Base-by-base conservation (phyloP, 2,329 filamentous ascomycete species). In the Curvularia hawaiiensis region DNA sequence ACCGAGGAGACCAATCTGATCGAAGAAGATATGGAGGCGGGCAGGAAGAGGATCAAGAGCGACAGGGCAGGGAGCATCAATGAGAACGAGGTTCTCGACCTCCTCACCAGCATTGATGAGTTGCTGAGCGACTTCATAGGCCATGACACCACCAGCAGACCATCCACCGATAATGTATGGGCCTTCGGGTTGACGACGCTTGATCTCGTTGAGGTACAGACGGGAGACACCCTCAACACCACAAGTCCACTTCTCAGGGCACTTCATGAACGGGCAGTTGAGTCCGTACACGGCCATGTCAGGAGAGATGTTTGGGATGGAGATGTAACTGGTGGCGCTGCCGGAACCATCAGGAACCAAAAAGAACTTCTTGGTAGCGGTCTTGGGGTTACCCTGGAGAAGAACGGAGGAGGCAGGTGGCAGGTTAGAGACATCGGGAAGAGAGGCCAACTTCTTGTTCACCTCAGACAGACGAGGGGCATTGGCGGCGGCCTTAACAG, bases 181-280 rank as follows among this genome's bases (percentile, higher is more conserved):
- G 59, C 90, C 90, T 22, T 79, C 69, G 3, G 88, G 86, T 75
- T 92, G 89, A 50, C 88, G 87, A 5, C 86, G 84, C 75, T 86
- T 88, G 75, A 92, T 89, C 76, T 91, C 89, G 4, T 82, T 78
- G 39, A 90, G 83, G 75, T 88, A 90, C 70, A 88, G 83, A 63
- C 82, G 76, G 6, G 87, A 84, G 71, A 89, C 85, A 26, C 86
- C 85, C 66, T 87, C 84, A 52, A 90, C 85, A 58, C 86, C 86
- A 66, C 86, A 88, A 28, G 82, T 83, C 77, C 84, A 89, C 66
- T 88, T 83, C 58, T 87, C 82, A 0, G 88, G 88, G 1, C 82
- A 84, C 77, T 86, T 89, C 85, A 90, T 87, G 78, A 87, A 90
- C 4, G 88, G 88, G 48, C 86, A 90, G 75, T 90, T 90, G 63